Conservation (phyloP, 2,329 filamentous ascomycete genomes). For the Zalaria obscura region DNA sequence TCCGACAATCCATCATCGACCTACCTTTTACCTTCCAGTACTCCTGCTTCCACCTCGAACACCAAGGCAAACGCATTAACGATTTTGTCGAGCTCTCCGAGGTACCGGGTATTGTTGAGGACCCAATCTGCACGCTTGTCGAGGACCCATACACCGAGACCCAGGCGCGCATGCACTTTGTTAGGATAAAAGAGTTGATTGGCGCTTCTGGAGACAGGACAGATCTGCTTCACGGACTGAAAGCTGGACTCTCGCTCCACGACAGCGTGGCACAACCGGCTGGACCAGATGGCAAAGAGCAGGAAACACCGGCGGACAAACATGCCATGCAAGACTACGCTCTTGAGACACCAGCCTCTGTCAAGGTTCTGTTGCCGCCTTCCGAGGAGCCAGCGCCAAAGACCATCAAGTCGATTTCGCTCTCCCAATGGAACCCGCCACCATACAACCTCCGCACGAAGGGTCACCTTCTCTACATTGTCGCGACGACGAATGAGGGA, state of each 20-base stretch:
- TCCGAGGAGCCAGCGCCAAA: constrained; percentile 59
- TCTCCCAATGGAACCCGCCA: constrained; percentile 94
- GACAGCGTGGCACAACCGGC: constrained; percentile 45
- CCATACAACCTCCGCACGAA: constrained; percentile 82
- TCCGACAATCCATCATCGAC: constrained; percentile 93
- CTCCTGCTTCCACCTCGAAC: constrained; percentile 96
- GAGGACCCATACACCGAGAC: constrained; percentile 98
- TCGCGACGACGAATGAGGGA: constrained; percentile 81
- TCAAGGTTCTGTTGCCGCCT: constrained; percentile 57
- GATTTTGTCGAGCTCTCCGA: constrained; percentile 90
- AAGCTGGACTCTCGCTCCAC: constrained; percentile 74
- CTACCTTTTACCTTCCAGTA: constrained; percentile 87
- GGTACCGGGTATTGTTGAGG: constrained; percentile 61
- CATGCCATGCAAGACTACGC: constrained; percentile 56
- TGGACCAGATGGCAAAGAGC: constrained; percentile 1
- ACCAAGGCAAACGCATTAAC: constrained; percentile 78
- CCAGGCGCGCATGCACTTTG: constrained; percentile 87
- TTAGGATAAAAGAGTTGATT: constrained; percentile 82
- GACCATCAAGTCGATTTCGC: constrained; percentile 74
- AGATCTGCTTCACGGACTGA: constrained; percentile 73
- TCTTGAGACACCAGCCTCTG: constrained; percentile 52
- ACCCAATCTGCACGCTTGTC: constrained; percentile 68
- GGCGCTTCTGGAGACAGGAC: constrained; percentile 81
- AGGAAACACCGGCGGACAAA: constrained; percentile 12
- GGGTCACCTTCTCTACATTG: constrained; percentile 83